These are phyloP conservation scores for Allium fistulosum DNA, from an alignment of 106 monocot species.

Conservation along the genomic window DNA sequence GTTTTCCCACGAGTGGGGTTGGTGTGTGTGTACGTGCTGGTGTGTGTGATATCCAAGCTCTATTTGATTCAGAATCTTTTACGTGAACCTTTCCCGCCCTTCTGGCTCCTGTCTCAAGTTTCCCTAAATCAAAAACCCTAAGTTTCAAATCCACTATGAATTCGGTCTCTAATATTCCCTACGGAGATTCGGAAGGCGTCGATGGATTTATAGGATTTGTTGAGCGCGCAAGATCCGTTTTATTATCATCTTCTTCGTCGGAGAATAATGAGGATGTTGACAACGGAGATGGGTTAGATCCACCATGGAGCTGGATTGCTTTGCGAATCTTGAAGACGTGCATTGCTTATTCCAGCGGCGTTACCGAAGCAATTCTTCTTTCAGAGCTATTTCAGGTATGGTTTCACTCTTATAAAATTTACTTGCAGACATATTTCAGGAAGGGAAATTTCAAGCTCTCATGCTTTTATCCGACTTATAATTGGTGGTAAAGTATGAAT, in stretches of 20 bases:
- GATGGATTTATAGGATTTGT: constrained; percentile 75
- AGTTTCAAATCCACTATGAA: neutral
- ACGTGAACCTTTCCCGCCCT: too few species aligned
- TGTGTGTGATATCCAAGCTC: too few species aligned
- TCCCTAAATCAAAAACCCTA: too few species aligned
- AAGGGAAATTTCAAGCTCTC: too few species aligned
- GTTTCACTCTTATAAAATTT: too few species aligned
- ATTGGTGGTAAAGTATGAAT: too few species aligned
- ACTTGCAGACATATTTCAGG: too few species aligned
- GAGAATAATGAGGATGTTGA: constrained; percentile 4
- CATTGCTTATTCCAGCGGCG: constrained; percentile 80
- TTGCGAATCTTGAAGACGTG: constrained; percentile 81
- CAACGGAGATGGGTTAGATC: constrained; percentile 11
- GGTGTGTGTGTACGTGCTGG: too few species aligned
- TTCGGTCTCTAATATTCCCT: neutral
- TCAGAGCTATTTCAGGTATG: constrained; percentile 86
- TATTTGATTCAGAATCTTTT: too few species aligned
- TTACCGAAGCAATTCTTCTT: constrained; percentile 82
- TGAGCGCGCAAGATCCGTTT: constrained; percentile 53
- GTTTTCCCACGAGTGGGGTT: too few species aligned
- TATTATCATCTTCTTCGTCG: constrained; percentile 24
- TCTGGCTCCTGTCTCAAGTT: too few species aligned
- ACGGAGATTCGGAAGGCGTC: constrained; percentile 13
- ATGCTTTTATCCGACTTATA: too few species aligned
- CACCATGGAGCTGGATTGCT: constrained; percentile 79